Base-by-base conservation (phyloP, 2,329 filamentous ascomycete genomes). In the Phaeosphaeria sp. region DNA sequence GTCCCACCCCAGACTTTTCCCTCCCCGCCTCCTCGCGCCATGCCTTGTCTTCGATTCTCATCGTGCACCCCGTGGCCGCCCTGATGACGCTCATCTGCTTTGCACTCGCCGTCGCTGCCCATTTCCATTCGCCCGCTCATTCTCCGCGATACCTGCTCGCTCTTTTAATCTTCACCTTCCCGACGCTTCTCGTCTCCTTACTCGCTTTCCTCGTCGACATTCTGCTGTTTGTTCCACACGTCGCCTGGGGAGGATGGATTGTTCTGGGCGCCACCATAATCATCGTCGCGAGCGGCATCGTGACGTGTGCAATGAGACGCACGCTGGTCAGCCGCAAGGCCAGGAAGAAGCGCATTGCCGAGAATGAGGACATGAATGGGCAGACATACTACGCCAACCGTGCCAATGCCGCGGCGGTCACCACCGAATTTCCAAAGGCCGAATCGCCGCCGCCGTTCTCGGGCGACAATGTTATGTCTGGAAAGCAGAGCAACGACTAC, bases 301-400 rank as follows among this genome's bases (percentile, higher is more conserved):
- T 97, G 36, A 93, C 93, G 9, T 99, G 93, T 75, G 93, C 92
- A 21, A 98, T 98, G 93, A 90, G 95, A 63, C 88, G 94, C 59
- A 96, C 93, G 2, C 82, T 98, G 56, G 91, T 97, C 60, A 91
- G 91, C 77, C 87, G 94, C 68, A 97, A 97, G 80, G 91, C 93
- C n/a, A 87, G 93, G 61, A 93, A 95, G 83, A 92, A 89, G 81
- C 87, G 92, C 46, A 96, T 98, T 73, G 92, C 89, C 2, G 91
- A 96, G 77, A 97, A 98, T 74, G 92, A 93, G 7, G 93, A 98
- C 75, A 98, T 98, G 93, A 98, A 91, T 74, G 94, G 94, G 25
- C 89, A 95, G 70, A 95, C 93, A 72, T 97, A 90, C 75, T 97
- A 96, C 78, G 76, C 80, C 66, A 79, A 81, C 72, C 76, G 83